Conservation (phyloP, 768 basidiomycete genomes). For the Erythrobasidium yunnanense region DNA sequence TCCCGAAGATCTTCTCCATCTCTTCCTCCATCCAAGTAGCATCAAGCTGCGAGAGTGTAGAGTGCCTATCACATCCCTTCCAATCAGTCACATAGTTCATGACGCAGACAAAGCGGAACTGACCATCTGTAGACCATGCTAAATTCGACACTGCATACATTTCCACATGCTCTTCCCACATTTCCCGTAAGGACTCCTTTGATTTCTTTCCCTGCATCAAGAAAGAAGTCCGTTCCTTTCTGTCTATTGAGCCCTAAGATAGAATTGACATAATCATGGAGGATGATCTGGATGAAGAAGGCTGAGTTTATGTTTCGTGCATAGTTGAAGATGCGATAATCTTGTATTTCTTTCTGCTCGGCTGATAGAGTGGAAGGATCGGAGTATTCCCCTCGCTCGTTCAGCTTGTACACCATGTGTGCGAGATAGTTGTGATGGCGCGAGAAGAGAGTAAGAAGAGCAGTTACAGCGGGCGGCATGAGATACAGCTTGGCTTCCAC, state of each 20-base stretch:
- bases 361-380: conserved; percentile 13
- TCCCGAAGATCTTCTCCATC: neutral
- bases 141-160: conserved; percentile 11
- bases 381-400: conserved; percentile 52
- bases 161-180: neutral
- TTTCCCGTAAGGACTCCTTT: neutral
- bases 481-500: conserved; percentile 40
- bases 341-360: conserved; percentile 21
- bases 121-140: conserved; percentile 16
- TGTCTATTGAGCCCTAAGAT: neutral
- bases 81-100: too few species aligned
- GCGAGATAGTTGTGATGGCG: conserved; percentile 54
- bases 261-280: conserved; percentile 30
- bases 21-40: neutral
- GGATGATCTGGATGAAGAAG: conserved; percentile 27
- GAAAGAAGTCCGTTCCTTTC: neutral
- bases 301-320: conserved; percentile 32
- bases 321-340: conserved; percentile 31
- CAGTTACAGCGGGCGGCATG: conserved; percentile 63
- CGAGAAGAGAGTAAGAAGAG: conserved; percentile 55
- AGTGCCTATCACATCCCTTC: neutral
- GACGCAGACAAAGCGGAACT: too few species aligned
- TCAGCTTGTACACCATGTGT: conserved; percentile 42
- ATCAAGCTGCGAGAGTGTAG: neutral
- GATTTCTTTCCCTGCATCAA: conserved; percentile 1